phyloP scores from a whole-genome alignment of 768 basidiomycete genomes.

The Naganishia friedmannii region DNA sequence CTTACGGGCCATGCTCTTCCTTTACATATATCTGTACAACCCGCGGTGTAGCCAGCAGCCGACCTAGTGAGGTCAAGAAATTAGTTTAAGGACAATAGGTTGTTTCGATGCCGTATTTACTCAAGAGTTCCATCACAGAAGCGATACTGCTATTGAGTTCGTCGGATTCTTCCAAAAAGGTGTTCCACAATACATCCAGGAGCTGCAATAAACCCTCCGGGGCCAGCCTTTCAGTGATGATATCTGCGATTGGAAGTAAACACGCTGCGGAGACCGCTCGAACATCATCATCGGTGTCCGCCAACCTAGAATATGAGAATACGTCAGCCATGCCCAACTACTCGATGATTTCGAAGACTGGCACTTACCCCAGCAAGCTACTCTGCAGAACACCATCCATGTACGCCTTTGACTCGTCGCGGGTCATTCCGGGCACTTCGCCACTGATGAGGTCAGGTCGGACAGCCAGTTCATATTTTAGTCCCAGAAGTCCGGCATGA shows the following conservation, averaged over 20 bases:
- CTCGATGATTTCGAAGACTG: not conserved
- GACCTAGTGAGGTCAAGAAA: constrained; percentile 58
- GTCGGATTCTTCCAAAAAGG: constrained; percentile 88
- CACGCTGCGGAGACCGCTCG: constrained; percentile 91
- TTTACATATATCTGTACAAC: constrained; percentile 69
- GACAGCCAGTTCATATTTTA: constrained; percentile 98
- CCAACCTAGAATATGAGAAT: constrained; percentile 56
- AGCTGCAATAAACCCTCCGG: constrained; percentile 70
- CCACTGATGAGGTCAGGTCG: constrained; percentile 69
- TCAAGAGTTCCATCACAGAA: constrained; percentile 94
- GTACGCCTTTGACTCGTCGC: constrained; percentile 50
- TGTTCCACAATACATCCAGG: constrained; percentile 82
- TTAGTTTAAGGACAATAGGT: not conserved
- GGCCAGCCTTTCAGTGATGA: constrained; percentile 68
- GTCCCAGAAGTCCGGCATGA: constrained; percentile 93
- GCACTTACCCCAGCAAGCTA: constrained; percentile 77
- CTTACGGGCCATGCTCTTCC: constrained; percentile 56
- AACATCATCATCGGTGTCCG: constrained; percentile 92
- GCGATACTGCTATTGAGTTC: constrained; percentile 95
- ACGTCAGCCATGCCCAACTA: not conserved
- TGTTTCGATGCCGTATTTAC: constrained; percentile 53
- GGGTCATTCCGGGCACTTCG: constrained; percentile 37
- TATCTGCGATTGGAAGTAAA: constrained; percentile 76
- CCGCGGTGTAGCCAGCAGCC: constrained; percentile 71
- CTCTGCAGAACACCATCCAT: constrained; percentile 82